Percentiles rank a stretch among this genome's conserved stretches.
These are phyloP conservation scores for Venturiaceae sp. DNA, from an alignment of 2,329 filamentous ascomycete genomes.

Conservation along the genomic window DNA sequence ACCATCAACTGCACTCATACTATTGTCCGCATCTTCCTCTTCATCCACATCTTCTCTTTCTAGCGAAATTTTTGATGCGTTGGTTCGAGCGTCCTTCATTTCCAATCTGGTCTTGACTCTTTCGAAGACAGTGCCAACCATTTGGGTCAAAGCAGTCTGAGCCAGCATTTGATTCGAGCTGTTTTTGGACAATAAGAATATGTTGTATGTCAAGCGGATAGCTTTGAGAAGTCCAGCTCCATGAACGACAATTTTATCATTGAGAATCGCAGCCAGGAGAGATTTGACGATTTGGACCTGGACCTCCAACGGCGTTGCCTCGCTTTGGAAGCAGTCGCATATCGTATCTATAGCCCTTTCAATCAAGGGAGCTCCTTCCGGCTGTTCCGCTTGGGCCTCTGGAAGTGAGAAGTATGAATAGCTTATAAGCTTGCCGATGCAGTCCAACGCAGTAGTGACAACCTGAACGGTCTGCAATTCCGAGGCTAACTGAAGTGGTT, in stretches of 20 bases:
- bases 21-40: conserved; percentile 18
- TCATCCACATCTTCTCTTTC: conserved; percentile 11
- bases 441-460: conserved; percentile 85
- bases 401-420: conserved; percentile 93
- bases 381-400: conserved; percentile 15
- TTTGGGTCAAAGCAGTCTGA: conserved; percentile 92
- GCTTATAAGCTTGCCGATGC: conserved; percentile 97
- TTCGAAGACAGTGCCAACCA: conserved; percentile 98
- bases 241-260: conserved; percentile 98
- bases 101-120: conserved; percentile 78
- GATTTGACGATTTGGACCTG: conserved; percentile 99
- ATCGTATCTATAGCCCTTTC: conserved; percentile 98
- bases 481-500: conserved; percentile 80
- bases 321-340: conserved; percentile 97
- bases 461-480: conserved; percentile 77
- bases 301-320: conserved; percentile 82
- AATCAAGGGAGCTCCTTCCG: conserved; percentile 53
- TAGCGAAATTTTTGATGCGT: conserved; percentile 35
- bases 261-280: conserved; percentile 84
- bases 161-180: conserved; percentile 94
- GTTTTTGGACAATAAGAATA: conserved; percentile 90
- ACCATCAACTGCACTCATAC: conserved; percentile 13
- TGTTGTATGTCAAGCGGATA: conserved; percentile 96
- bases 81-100: conserved; percentile 71
- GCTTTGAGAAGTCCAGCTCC: conserved; percentile 93